Percentiles rank a stretch among this genome's conserved stretches.
These are phyloP conservation scores for Ophiognomonia clavigignenti-juglandacearum DNA, from an alignment of 2,329 filamentous ascomycete species.

Conservation along the genomic window DNA sequence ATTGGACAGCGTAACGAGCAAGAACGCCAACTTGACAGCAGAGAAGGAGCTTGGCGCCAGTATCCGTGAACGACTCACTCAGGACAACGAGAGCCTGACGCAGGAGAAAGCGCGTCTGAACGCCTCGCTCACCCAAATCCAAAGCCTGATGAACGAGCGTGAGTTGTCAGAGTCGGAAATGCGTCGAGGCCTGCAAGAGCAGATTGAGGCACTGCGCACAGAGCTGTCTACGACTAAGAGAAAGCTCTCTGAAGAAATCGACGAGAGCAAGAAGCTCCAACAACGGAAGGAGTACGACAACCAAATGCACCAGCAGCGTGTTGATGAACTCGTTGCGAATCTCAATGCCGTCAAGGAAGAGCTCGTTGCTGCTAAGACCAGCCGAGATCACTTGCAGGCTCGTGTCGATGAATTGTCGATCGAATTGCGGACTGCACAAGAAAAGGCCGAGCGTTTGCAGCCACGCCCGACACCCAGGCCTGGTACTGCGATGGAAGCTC, in stretches of 20 bases:
- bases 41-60: slow-evolving; percentile 94
- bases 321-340: slow-evolving; percentile 83
- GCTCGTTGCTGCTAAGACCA: slow-evolving; percentile 79
- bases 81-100: slow-evolving; percentile 79
- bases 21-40: slow-evolving; percentile 87
- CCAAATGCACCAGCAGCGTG: slow-evolving; percentile 81
- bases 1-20: slow-evolving; percentile 81
- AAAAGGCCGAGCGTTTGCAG: slow-evolving; percentile 76
- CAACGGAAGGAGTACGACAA: slow-evolving; percentile 87
- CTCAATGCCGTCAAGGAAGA: slow-evolving; percentile 81
- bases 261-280: slow-evolving; percentile 78
- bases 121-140: slow-evolving; percentile 74
- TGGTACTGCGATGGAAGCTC: slow-evolving; percentile 36
- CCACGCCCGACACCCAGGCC: slow-evolving; percentile 67
- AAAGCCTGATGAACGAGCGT: slow-evolving; percentile 87
- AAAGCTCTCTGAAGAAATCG: slow-evolving; percentile 75
- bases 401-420: slow-evolving; percentile 85
- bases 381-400: slow-evolving; percentile 80
- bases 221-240: slow-evolving; percentile 76
- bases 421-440: slow-evolving; percentile 83
- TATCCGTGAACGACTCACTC: slow-evolving; percentile 80
- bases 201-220: slow-evolving; percentile 71
- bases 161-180: slow-evolving; percentile 79
- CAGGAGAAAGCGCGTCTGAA: slow-evolving; percentile 84
- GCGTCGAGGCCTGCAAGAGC: slow-evolving; percentile 72